Evolutionary conservation across 495 filamentous ascomycete species (phyloP), one percentile per base, ranked within the genome.

Genomic region (Aspergillus olivimuriae): DNA sequence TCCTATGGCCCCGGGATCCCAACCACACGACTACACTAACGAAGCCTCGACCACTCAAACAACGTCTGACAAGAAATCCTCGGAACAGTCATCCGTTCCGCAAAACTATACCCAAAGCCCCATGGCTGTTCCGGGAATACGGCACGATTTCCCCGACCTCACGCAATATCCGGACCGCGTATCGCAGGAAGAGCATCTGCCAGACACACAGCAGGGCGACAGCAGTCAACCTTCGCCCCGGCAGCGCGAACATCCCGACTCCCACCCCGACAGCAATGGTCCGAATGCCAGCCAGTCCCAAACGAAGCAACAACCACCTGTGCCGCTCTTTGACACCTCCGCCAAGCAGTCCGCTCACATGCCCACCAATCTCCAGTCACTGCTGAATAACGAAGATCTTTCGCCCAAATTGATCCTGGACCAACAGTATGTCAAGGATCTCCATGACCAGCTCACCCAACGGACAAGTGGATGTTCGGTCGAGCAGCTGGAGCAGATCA

Each of bases 401-500:
- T 51, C 57, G 11, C 57, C 61, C 4, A 52, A 57, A 40, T 48
- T 84, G 14, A 69, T 84, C 23, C 44, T 89, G 32, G 78, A 89
- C 53, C 70, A 75, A 7, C 45, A 53, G 0, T 65, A 72, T 28
- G 57, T 86, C 30, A 57, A 73, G 8, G 53, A 68, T 11, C 72
- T 94, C 24, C 73, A 84, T 39, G 52, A 69, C 0, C 59, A 73
- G 20, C 62, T 95, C 16, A 76, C 79, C 1, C 60, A 75, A 12
- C 72, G 75, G 22, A 86, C 85, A 6, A 83, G 82, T 32, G 89
- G 89, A 0, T 89, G 81, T 65, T 84, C 80, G 2, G 82, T 98
- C 30, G 92, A 97, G 65, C 94, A 98, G 60, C 72, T 98, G 21
- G 91, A 97, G 67, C 90, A 95, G 60, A 79, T 94, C 58, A 87